A percentile compares a stretch with the other conserved stretches of the same genome.
phyloP scores from a whole-genome alignment of 257 asterid genomes.

The Solanum rostratum region DNA sequence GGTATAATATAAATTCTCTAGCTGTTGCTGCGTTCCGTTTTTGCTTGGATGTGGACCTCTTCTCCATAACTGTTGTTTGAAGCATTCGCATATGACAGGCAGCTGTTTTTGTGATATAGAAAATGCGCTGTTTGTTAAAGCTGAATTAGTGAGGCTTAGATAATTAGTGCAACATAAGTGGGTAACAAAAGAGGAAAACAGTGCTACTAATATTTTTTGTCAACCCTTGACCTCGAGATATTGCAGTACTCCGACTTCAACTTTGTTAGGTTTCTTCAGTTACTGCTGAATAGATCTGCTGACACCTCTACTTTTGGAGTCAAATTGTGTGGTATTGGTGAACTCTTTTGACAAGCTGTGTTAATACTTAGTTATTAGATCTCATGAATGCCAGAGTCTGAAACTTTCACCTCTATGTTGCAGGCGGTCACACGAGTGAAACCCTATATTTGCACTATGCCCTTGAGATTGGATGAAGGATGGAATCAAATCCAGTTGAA shows the following conservation, averaged over 20 bases:
- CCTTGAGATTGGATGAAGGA: conserved; percentile 85
- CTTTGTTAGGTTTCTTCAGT: neutral
- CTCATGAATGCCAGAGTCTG: neutral
- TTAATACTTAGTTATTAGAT: neutral
- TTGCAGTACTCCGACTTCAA: neutral
- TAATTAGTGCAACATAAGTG: neutral
- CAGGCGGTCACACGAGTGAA: conserved; percentile 87
- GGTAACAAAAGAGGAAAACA: neutral
- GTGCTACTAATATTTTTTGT: neutral
- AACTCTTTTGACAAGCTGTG: neutral
- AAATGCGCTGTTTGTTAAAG: neutral
- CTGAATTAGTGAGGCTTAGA: neutral
- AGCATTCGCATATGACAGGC: neutral
- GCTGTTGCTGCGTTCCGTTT: neutral
- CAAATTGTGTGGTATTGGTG: neutral
- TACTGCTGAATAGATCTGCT: neutral
- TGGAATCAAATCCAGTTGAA: conserved; percentile 95
- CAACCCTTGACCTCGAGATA: neutral
- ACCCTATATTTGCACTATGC: conserved; percentile 94
- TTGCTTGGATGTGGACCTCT: neutral
- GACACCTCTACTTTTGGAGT: neutral
- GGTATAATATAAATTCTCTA: neutral
- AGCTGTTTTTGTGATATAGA: neutral
- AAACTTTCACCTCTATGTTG: conserved; percentile 6
- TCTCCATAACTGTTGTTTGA: neutral